Percentiles rank a stretch among this genome's conserved stretches.
Conservation (phyloP, 2,329 filamentous ascomycete species). For the Trichoderma sp. region DNA sequence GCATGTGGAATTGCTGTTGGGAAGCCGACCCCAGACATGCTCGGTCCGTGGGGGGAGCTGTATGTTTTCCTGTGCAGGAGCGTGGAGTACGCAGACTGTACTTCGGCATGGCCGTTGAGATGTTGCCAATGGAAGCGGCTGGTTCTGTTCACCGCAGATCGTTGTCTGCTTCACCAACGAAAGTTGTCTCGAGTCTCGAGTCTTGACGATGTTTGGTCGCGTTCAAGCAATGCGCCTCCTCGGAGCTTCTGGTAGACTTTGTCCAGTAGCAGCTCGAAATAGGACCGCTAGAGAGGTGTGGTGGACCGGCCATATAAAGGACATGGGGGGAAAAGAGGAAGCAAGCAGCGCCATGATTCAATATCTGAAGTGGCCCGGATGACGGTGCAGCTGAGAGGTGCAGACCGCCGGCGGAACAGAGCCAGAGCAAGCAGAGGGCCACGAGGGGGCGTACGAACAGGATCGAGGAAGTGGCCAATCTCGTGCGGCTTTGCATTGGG, state of each 20-base stretch:
- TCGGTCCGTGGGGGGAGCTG: slow-evolving; percentile 8
- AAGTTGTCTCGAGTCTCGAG: neutral
- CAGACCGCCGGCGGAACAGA: slow-evolving; percentile 28
- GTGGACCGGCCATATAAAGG: slow-evolving; percentile 23
- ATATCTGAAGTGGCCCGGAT: slow-evolving; percentile 28
- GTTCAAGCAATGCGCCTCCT: slow-evolving; percentile 14
- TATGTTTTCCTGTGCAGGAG: neutral
- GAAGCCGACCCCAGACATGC: neutral
- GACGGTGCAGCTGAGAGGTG: slow-evolving; percentile 28
- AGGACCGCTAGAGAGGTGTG: slow-evolving; percentile 24
- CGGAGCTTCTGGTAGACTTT: neutral
- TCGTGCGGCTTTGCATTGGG: slow-evolving; percentile 26
- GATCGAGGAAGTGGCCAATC: slow-evolving; percentile 14
- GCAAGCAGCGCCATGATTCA: slow-evolving; percentile 28
- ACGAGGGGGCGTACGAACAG: slow-evolving; percentile 25
- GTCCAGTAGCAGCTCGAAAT: slow-evolving; percentile 19
- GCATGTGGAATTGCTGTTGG: neutral
- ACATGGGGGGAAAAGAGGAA: slow-evolving; percentile 17
- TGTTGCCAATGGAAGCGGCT: slow-evolving; percentile 6
- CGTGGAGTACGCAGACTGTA: neutral
- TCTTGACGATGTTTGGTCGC: slow-evolving; percentile 4
- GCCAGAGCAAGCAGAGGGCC: slow-evolving; percentile 19
- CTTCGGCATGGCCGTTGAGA: slow-evolving; percentile 6
- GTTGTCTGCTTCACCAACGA: slow-evolving; percentile 3
- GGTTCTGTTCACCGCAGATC: slow-evolving; percentile 26